Evolutionary conservation across 345 rosid species (phyloP).

Genomic region (Populus nigra): DNA sequence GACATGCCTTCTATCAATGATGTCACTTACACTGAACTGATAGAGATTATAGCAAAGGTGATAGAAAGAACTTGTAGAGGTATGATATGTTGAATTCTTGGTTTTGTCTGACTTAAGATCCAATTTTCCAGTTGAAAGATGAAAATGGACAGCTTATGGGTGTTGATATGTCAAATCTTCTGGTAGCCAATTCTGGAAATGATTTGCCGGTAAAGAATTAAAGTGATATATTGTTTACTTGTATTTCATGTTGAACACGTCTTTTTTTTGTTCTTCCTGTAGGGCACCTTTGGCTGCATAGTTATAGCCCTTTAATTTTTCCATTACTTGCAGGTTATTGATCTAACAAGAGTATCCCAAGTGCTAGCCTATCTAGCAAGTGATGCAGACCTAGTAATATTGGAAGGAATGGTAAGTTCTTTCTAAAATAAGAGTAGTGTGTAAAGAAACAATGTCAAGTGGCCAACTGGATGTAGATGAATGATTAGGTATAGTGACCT

Average conservation of each 20-base stretch:
- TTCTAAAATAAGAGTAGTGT: background rate
- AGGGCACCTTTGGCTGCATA: background rate
- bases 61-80: background rate
- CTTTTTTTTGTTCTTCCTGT: background rate
- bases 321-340: constrained; percentile 68
- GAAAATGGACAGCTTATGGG: constrained; percentile 70
- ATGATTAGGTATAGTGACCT: background rate
- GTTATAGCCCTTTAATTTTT: background rate
- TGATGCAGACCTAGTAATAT: constrained; percentile 86
- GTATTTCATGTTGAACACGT: background rate
- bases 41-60: constrained; percentile 84
- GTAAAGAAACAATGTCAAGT: background rate
- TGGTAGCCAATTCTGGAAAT: constrained; percentile 90
- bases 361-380: constrained; percentile 78
- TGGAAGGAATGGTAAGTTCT: constrained; percentile 95
- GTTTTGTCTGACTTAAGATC: constrained; percentile 26
- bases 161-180: constrained; percentile 77
- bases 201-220: constrained; percentile 82
- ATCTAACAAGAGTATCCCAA: constrained; percentile 83
- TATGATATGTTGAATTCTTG: constrained; percentile 13
- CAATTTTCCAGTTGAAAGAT: constrained; percentile 72
- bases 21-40: constrained; percentile 79
- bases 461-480: background rate
- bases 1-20: constrained; percentile 97
- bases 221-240: background rate